Evolutionary conservation across 805 yeast genomes (phyloP).

Genomic region (Danielozyma ontarioensis): DNA sequence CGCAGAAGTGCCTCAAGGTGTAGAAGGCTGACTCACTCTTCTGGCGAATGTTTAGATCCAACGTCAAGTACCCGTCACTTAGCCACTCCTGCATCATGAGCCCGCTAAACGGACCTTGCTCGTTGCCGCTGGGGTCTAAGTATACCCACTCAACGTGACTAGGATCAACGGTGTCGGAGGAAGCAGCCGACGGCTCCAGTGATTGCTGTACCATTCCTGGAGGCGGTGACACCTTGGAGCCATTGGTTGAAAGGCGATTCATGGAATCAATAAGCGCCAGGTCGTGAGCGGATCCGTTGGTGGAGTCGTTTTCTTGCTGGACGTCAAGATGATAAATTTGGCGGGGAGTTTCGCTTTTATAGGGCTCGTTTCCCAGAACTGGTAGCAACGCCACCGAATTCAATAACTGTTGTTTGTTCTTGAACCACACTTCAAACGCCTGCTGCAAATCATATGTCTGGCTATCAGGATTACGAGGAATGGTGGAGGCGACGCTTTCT

Average conservation of each 20-base stretch:
- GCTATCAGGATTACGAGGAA: slow-evolving; percentile 38
- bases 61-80: slow-evolving; percentile 50
- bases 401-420: slow-evolving; percentile 22
- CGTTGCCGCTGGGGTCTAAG: slow-evolving; percentile 61
- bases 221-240: no score
- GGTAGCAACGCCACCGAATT: slow-evolving; percentile 7
- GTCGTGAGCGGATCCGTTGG: no score
- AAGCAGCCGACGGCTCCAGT: no score
- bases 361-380: slow-evolving; percentile 21
- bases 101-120: slow-evolving; percentile 82
- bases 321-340: slow-evolving; percentile 35
- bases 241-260: slow-evolving; percentile 7
- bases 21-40: slow-evolving; percentile 47
- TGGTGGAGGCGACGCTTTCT: slow-evolving; percentile 4
- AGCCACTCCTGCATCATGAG: slow-evolving; percentile 76
- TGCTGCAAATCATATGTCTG: slow-evolving; percentile 46
- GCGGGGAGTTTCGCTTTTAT: slow-evolving; percentile 24
- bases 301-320: slow-evolving; percentile 6
- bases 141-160: slow-evolving; percentile 61
- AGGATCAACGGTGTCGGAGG: slow-evolving; percentile 30
- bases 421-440: slow-evolving; percentile 48
- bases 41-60: slow-evolving; percentile 53
- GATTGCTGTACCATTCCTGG: no score
- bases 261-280: no score
- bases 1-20: slow-evolving; percentile 51